These are phyloP conservation scores for Zoysia matrella DNA, from an alignment of 202 grass and related monocot species.

Conservation along the genomic window DNA sequence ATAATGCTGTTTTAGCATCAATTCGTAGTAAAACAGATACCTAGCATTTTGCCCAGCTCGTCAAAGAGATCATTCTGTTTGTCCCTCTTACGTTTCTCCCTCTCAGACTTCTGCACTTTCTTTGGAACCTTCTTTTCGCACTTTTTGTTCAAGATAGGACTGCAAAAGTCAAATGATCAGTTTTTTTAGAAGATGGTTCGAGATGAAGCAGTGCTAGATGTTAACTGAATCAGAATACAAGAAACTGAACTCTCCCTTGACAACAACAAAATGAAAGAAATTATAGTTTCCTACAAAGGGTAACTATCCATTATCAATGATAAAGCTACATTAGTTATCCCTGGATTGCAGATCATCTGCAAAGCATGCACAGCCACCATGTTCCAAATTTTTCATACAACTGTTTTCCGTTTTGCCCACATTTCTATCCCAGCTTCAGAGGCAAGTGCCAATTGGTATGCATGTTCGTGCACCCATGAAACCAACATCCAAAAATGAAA, in stretches of 20 bases:
- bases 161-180: slow-evolving; percentile 25
- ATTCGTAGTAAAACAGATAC: not conserved
- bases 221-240: not conserved
- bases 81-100: slow-evolving; percentile 82
- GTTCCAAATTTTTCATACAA: too few relatives aligned
- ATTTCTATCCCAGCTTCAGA: too few relatives aligned
- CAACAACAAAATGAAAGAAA: too few relatives aligned
- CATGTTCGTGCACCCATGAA: not conserved
- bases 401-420: too few relatives aligned
- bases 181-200: not conserved
- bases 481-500: not conserved
- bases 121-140: slow-evolving; percentile 68
- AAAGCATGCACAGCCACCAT: too few relatives aligned
- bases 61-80: slow-evolving; percentile 79
- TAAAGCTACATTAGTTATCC: too few relatives aligned
- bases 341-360: too few relatives aligned
- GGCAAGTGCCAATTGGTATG: not conserved
- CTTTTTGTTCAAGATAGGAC: slow-evolving; percentile 48
- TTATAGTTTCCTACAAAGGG: too few relatives aligned
- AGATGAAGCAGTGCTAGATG: slow-evolving; percentile 9
- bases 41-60: slow-evolving; percentile 70
- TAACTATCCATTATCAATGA: too few relatives aligned
- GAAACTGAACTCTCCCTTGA: too few relatives aligned
- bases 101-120: slow-evolving; percentile 34
- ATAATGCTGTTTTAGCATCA: too few relatives aligned